Evolutionary conservation across 768 basidiomycete genomes (phyloP), one percentile per base, ranked within the genome.

Genomic region (Kwoniella heveanensis): DNA sequence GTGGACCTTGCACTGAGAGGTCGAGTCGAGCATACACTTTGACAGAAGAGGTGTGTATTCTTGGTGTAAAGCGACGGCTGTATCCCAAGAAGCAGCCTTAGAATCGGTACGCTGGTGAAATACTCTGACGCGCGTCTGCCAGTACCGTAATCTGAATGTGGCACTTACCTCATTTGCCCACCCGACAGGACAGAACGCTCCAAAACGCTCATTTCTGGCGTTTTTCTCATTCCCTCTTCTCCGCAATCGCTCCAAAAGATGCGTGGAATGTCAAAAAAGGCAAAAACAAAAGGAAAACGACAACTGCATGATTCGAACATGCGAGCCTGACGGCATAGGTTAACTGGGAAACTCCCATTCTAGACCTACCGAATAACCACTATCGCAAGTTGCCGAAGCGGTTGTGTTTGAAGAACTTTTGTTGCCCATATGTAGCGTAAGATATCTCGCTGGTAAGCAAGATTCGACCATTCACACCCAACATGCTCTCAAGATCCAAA

Each of bases 331-430:
- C 39, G 39, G 39, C 39, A 44, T 44, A 44, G 39, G 39, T 44
- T 44, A 44, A 44, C 39, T 44, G 39, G 17, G 39, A 44, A 3
- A 17, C 8, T 44, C 39, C 17, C 39, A 44, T 44, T 44, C 39
- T 44, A 44, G 39, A 44, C 39, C 39, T 44, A 44, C 39, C 39
- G 39, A 44, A 44, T 44, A 44, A 44, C 39, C 39, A 44, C 39
- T 44, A 44, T 44, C 39, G 39, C 39, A 44, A 19, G 17, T 44
- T 44, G 39, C 39, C 39, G 39, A 44, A 9, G 39, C 39, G 39
- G 39, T 44, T 19, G 10, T 44, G 32, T 36, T 36, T 36, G 7
- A 36, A 36, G 32, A 36, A n/a, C n/a, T n/a, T n/a, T n/a, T n/a
- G n/a, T n/a, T n/a, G n/a, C n/a, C n/a, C n/a, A n/a, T n/a, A n/a